Evolutionary conservation across 2,329 filamentous ascomycete species (phyloP).

Genomic region (Pyrenophora teres): DNA sequence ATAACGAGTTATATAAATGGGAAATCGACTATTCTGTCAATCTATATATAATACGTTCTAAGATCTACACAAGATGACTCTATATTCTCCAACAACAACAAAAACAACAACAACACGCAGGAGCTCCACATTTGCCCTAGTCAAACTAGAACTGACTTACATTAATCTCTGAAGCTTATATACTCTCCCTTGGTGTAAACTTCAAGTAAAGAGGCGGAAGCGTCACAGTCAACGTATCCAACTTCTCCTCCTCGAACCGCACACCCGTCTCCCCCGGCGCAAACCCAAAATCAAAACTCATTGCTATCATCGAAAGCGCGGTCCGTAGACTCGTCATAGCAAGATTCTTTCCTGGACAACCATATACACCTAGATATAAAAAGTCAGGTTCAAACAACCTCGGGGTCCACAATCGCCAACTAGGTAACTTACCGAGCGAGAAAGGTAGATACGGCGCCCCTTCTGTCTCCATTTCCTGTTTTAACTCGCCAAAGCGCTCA

Average conservation of each 20-base stretch:
- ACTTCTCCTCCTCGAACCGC: slow-evolving; percentile 23
- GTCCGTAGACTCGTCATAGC: slow-evolving; percentile 20
- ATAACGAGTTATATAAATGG: no score
- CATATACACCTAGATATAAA: slow-evolving; percentile 23
- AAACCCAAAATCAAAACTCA: slow-evolving; percentile 22
- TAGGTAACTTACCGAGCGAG: slow-evolving; percentile 11
- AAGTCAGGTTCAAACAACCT: neutral
- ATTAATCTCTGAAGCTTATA: no score
- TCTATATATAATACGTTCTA: no score
- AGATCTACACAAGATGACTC: no score
- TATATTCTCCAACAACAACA: no score
- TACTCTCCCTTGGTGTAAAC: slow-evolving; percentile 21
- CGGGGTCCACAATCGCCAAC: neutral
- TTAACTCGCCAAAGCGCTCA: slow-evolving; percentile 23
- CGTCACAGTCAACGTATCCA: slow-evolving; percentile 30
- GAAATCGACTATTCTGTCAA: no score
- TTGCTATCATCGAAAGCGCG: slow-evolving; percentile 17
- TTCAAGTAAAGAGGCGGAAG: slow-evolving; percentile 35
- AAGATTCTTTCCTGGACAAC: slow-evolving; percentile 26
- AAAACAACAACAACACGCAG: no score
- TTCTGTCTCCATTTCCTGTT: slow-evolving; percentile 23
- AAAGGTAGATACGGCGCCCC: slow-evolving; percentile 24
- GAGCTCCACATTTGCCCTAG: no score
- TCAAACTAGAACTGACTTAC: no score
- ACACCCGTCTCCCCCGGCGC: slow-evolving; percentile 24